Evolutionary conservation across 1,284 basidiomycete genomes (phyloP), one percentile per base, ranked within the genome.

Genomic region (Neolentinus lepideus): DNA sequence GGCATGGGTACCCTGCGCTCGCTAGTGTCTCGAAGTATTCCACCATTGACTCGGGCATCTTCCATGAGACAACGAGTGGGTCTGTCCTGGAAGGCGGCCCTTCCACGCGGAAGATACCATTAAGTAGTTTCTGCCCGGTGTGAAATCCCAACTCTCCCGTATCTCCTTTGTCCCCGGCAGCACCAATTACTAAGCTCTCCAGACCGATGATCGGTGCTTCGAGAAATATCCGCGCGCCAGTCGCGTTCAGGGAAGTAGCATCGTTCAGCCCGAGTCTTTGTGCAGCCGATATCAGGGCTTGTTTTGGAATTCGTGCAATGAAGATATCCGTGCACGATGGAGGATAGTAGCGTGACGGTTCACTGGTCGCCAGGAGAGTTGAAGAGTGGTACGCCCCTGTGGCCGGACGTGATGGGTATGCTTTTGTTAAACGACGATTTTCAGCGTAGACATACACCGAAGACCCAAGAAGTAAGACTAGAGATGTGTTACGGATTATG

Each of bases 1-100:
- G 24, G 57, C 58, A 62, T 6, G 60, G 60, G 51, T 58, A 60
- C 1, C 60, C 60, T 54, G 54, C 57, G 4, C 35, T 43, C 12
- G 59, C 59, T 14, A 62, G 38, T 35, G 36, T 38, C 50, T 55
- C 54, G 54, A 59, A 59, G 54, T 59, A 61, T 21, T 55, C 26
- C 16, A 56, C 51, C 0, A 54, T 12, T 11, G 26, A 38, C 21
- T 35, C 36, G 9, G 57, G 52, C 46, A 56, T 54, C n/a, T n/a
- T 26, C 60, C 60, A 59, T 12, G 31, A 45, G 21, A 57, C 38
- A 11, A 59, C 48, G 45, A 61, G 51, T 19, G 60, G 58, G 19
- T 52, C 19, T 16, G 52, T 57, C 9, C 21, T 26, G 2, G 51
- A 47, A 11, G 58, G 54, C 26, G 55, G 27, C 27, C 54, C 54